Evolutionary conservation across 1,139 yeast species (phyloP).

Genomic region (Arxiozyma slooffiae): DNA sequence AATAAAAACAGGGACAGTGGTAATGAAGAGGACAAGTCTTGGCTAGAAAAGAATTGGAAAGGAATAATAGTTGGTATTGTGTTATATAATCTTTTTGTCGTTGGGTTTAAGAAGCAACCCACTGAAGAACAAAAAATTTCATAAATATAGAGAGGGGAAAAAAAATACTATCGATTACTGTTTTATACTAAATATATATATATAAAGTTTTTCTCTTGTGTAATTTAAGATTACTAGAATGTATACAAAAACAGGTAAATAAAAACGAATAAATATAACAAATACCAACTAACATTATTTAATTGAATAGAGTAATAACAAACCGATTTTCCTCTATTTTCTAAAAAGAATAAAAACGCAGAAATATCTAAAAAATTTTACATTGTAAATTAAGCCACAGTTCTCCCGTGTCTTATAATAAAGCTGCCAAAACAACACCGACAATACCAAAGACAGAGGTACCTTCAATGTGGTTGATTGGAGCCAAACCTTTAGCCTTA

Average conservation of each 20-base stretch:
- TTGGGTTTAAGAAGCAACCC: conserved; percentile 1
- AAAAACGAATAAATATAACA: too few species aligned
- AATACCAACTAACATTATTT: too few species aligned
- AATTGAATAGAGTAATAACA: not conserved
- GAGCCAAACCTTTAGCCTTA: conserved; percentile 29
- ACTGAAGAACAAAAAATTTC: not conserved
- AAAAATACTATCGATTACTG: not conserved
- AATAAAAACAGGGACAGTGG: not conserved
- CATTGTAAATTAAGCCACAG: not conserved
- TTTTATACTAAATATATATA: not conserved
- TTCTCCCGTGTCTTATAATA: conserved; percentile 38
- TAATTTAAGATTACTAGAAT: too few species aligned
- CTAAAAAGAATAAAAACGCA: not conserved
- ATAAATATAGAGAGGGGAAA: not conserved
- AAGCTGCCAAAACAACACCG: conserved; percentile 55
- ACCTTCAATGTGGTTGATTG: conserved; percentile 35
- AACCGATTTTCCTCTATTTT: too few species aligned
- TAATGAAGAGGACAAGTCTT: conserved; percentile 17
- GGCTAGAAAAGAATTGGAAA: conserved; percentile 28
- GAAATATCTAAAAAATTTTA: not conserved
- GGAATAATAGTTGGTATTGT: conserved; percentile 22
- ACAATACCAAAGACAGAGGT: conserved; percentile 48
- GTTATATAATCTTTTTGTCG: conserved; percentile 14
- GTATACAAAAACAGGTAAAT: too few species aligned
- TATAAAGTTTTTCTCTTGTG: too few species aligned